Evolutionary conservation across 345 rosid species (phyloP).

Genomic region (Salix koriyanagi): DNA sequence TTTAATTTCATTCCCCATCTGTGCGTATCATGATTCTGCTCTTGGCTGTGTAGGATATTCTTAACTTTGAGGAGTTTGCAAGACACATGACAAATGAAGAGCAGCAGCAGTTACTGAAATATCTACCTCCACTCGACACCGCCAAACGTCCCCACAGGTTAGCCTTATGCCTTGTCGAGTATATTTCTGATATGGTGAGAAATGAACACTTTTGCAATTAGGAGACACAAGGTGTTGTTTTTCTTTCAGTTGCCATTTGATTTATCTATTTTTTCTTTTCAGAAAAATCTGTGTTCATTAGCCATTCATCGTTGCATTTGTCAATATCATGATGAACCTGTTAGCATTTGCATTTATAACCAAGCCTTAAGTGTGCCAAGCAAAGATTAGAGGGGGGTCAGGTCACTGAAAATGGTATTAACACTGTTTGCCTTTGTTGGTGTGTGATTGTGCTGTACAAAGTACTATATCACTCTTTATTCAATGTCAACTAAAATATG

Average conservation of each 20-base stretch:
- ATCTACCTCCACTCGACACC: slow-evolving; percentile 64
- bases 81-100: slow-evolving; percentile 68
- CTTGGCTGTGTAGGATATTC: slow-evolving; percentile 52
- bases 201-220: background rate
- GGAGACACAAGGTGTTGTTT: background rate
- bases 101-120: slow-evolving; percentile 66
- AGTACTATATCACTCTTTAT: background rate
- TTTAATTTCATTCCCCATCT: background rate
- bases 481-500: background rate
- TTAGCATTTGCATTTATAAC: background rate
- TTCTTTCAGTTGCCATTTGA: background rate
- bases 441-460: background rate
- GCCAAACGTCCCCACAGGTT: slow-evolving; percentile 61
- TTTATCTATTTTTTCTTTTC: background rate
- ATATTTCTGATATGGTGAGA: background rate
- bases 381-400: background rate
- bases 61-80: slow-evolving; percentile 72
- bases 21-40: slow-evolving; percentile 1
- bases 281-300: background rate
- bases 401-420: background rate
- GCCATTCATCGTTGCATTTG: background rate
- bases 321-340: background rate
- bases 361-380: background rate
- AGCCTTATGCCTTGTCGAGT: slow-evolving; percentile 1
- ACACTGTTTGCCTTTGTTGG: background rate